Conservation (phyloP, 2,329 filamentous ascomycete genomes). For the Coleophoma crateriformis region DNA sequence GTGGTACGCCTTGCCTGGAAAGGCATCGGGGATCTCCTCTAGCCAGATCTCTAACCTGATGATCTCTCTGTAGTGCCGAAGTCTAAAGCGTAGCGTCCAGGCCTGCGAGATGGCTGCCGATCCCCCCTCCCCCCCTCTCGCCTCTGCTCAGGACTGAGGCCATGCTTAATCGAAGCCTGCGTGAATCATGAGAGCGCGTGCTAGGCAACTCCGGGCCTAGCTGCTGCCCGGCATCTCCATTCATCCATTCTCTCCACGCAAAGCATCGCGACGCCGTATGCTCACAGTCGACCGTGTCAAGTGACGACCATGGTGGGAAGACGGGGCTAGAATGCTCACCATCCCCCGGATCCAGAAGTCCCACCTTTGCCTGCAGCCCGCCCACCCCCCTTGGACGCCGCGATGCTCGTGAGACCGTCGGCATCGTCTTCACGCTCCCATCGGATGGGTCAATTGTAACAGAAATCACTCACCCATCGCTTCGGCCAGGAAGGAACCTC, state of each 20-base stretch:
- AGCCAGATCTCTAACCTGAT: slow-evolving; percentile 1
- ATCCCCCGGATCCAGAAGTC: neutral
- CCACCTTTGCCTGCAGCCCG: neutral
- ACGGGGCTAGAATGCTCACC: neutral
- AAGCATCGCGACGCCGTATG: neutral
- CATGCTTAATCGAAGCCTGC: neutral
- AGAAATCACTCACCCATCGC: no score
- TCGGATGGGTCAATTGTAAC: no score
- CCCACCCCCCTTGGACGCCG: neutral
- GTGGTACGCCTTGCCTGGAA: neutral
- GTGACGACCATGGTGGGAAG: neutral
- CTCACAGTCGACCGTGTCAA: neutral
- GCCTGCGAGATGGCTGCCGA: neutral
- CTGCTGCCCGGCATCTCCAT: neutral
- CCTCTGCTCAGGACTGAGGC: neutral
- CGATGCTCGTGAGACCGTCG: neutral
- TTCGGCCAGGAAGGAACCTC: no score
- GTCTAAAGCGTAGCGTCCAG: neutral
- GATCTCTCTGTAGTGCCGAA: neutral
- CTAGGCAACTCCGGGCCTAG: neutral
- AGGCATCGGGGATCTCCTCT: neutral
- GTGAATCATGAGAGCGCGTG: neutral
- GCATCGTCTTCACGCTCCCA: neutral
- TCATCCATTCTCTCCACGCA: neutral
- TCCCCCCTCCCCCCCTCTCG: neutral